Evolutionary conservation across 768 basidiomycete genomes (phyloP), one percentile per base, ranked within the genome.

Genomic region (Russula abietina): DNA sequence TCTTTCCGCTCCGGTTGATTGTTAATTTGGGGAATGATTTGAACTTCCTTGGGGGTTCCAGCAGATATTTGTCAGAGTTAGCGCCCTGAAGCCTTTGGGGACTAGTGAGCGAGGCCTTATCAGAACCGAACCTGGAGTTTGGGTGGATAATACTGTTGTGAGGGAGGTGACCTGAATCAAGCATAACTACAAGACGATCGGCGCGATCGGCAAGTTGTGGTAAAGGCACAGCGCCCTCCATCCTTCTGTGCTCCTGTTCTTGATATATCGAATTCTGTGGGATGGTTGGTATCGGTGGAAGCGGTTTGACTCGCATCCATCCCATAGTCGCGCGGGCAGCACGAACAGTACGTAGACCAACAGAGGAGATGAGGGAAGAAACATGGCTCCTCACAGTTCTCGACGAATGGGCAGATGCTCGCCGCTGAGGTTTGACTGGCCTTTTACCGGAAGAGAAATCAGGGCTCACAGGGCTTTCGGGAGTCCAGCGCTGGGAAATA

Each of bases 241-340:
- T 72, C 60, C 74, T 76, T 50, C 75, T 75, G 65, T 78, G 73
- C 41, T 76, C 77, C 57, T 70, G 72, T 62, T 81, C 80, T 14
- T 70, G 70, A 2, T 76, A 71, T 38, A 82, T 67, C 9, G 81
- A 72, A 22, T 79, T 77, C 52, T 79, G 71, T 2, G 83, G 79
- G 16, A 83, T 76, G 22, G 72, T 73, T 17, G 85, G 86, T 28
- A 87, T 76, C 1, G 83, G 84, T 8, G 86, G 85, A 17, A 87
- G 72, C 4, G 84, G 83, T 69, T 86, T 85, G 28, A 69, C 65
- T 61, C 71, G 79, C 61, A 77, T 74, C 80, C 81, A 78, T 19
- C 66, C 67, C 14, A 60, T 11, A 17, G 65, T 63, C n/a, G 52
- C 38, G 14, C 52, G 53, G 7, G 55, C 52, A 17, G 32, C 61